A percentile compares a stretch with the other conserved stretches of the same genome.
phyloP scores from a whole-genome alignment of 1,284 basidiomycete species.

The Cryptococcus sp. region DNA sequence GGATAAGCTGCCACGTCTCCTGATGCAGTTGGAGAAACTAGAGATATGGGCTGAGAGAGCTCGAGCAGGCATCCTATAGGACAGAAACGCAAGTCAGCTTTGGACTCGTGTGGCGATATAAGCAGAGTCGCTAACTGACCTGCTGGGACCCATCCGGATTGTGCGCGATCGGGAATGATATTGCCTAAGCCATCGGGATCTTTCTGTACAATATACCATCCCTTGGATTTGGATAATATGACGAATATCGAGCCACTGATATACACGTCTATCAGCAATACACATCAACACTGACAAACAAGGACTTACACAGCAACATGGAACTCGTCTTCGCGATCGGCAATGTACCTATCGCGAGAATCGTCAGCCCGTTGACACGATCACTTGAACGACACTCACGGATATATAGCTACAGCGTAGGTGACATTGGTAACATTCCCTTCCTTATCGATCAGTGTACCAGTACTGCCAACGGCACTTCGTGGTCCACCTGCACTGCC shows the following conservation, averaged over 20 bases:
- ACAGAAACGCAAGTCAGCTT: conserved; percentile 36
- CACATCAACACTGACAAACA: not conserved
- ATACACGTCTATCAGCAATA: conserved; percentile 6
- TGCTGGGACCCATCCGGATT: conserved; percentile 86
- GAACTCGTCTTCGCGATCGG: conserved; percentile 96
- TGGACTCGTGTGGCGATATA: conserved; percentile 14
- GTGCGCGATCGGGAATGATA: conserved; percentile 69
- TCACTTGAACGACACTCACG: conserved; percentile 25
- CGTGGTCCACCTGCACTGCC: conserved; percentile 1
- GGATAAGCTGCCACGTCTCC: conserved; percentile 36
- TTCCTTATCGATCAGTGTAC: conserved; percentile 42
- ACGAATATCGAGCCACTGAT: conserved; percentile 83
- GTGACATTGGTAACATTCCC: conserved; percentile 47
- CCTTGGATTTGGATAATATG: conserved; percentile 87
- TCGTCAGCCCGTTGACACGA: not conserved
- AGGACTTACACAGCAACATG: conserved; percentile 86
- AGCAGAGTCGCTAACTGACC: conserved; percentile 48
- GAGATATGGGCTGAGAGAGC: conserved; percentile 68
- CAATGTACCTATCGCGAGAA: conserved; percentile 79
- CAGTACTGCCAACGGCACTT: conserved; percentile 6
- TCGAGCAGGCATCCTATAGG: conserved; percentile 80
- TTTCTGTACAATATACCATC: conserved; percentile 98
- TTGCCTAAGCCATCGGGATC: conserved; percentile 83
- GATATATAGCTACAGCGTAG: conserved; percentile 57
- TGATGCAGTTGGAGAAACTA: conserved; percentile 46